Conservation (phyloP, 768 basidiomycete genomes). For the Strobilomyces confusus region DNA sequence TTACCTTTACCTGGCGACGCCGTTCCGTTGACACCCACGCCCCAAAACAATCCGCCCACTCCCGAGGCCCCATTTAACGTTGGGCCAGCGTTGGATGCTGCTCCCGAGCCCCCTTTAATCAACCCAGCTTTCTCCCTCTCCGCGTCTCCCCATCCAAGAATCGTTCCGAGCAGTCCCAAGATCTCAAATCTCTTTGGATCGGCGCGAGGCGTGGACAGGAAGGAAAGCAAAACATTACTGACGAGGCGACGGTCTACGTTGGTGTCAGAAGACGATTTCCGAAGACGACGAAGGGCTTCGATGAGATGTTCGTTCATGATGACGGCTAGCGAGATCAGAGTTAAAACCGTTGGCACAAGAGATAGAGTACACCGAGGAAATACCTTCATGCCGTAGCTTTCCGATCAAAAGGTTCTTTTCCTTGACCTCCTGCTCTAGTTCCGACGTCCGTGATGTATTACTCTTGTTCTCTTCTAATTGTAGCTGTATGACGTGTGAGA, state of each 20-base stretch:
- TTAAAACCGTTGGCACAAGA: slow-evolving; percentile 1
- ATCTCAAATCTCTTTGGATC: slow-evolving; percentile 98
- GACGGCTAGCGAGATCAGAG: slow-evolving; percentile 55
- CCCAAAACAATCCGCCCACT: slow-evolving; percentile 21
- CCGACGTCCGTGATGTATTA: slow-evolving; percentile 60
- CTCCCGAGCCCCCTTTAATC: slow-evolving; percentile 22
- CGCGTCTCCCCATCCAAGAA: slow-evolving; percentile 88
- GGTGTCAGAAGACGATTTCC: slow-evolving; percentile 75
- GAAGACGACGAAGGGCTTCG: slow-evolving; percentile 92
- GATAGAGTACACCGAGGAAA: slow-evolving; percentile 11
- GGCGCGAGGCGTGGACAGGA: slow-evolving; percentile 84
- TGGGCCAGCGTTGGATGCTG: slow-evolving; percentile 50
- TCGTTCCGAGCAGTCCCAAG: slow-evolving; percentile 80
- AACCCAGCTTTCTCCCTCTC: slow-evolving; percentile 88
- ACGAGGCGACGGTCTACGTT: slow-evolving; percentile 94
- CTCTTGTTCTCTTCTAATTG: slow-evolving; percentile 70
- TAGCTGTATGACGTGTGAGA: slow-evolving; percentile 41
- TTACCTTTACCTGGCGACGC: slow-evolving; percentile 33
- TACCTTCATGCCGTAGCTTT: slow-evolving; percentile 93
- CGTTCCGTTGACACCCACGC: slow-evolving; percentile 19
- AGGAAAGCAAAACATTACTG: slow-evolving; percentile 88
- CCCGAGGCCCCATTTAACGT: slow-evolving; percentile 16
- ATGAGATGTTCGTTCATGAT: slow-evolving; percentile 97
- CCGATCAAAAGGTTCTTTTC: slow-evolving; percentile 95
- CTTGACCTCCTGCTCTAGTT: slow-evolving; percentile 86